Evolutionary conservation across 495 filamentous ascomycete species (phyloP), one percentile per base, ranked within the genome.

Genomic region (Penicillium arizonense): DNA sequence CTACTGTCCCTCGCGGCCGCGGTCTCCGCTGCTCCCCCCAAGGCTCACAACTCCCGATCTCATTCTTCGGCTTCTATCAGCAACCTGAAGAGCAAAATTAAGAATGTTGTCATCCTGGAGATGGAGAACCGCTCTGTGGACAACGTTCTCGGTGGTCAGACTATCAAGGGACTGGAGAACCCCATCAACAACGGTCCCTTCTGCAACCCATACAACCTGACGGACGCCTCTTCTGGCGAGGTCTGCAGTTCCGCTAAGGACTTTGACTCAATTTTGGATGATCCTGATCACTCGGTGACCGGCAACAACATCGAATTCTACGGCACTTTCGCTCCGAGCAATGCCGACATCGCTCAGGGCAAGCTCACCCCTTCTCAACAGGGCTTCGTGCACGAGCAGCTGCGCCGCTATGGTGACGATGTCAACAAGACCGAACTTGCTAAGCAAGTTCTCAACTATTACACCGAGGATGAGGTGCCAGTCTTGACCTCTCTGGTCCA

Each of bases 271-370:
- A 61, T 74, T 14, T 37, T 67, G 8, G 67, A 82, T 56, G 77
- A 82, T 57, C 77, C 78, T 12, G 71, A 75, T 54, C 78, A 82
- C 60, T 64, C 70, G 24, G 67, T 82, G 41, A 70, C 65, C 16
- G 77, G 77, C 46, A 75, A 75, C 58, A 82, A 79, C 59, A 71
- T 80, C 52, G 65, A 82, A 63, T 69, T 80, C 64, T 80, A 71
- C 51, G 70, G 73, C 43, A 71, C 65, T 11, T 79, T 66, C 44
- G 56, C 52, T 9, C 77, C 78, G 0, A 61, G 68, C 61, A 74
- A 79, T 32, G 55, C 34, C 4, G 57, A 52, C 11, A 72, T 76
- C 55, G 70, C 65, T 6, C 38, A 49, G 14, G 68, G 67, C 50
- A 64, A 67, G 56, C 55, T 74, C 28, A 59, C 40, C 2, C 47